phyloP scores from a whole-genome alignment of 2,329 filamentous ascomycete genomes.

The Pseudocercospora ulei region DNA sequence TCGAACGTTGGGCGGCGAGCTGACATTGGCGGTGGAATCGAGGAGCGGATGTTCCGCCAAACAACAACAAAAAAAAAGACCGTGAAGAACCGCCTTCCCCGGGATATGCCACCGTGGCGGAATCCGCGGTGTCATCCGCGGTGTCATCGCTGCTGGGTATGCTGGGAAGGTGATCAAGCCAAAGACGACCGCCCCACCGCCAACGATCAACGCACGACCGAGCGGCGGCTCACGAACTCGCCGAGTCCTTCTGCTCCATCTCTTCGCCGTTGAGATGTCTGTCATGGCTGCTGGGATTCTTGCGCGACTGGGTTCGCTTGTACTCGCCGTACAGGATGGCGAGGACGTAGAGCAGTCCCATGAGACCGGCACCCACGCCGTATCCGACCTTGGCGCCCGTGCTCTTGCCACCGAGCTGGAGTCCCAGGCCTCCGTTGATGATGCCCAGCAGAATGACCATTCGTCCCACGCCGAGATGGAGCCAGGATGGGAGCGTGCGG shows the following conservation, averaged over 20 bases:
- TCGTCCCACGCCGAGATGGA: conserved; percentile 29
- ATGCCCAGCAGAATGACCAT: conserved; percentile 45
- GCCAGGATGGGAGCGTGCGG: conserved; percentile 42
- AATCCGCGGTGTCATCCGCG: too few species aligned
- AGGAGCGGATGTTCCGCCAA: too few species aligned
- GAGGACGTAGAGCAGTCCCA: conserved; percentile 39
- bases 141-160: too few species aligned
- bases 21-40: too few species aligned
- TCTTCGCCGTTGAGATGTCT: background rate
- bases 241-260: conserved; percentile 4
- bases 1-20: too few species aligned
- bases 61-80: too few species aligned
- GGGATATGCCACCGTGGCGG: too few species aligned
- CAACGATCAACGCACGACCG: too few species aligned
- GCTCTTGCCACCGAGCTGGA: conserved; percentile 40
- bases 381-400: conserved; percentile 38
- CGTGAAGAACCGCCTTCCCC: too few species aligned
- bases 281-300: background rate
- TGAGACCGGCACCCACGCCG: conserved; percentile 42
- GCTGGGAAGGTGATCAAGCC: too few species aligned
- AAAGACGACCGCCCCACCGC: too few species aligned
- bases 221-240: too few species aligned
- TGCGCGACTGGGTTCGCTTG: conserved; percentile 5
- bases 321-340: conserved; percentile 29
- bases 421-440: conserved; percentile 49